Conservation (phyloP, 192 early-diverging fungal species). For the Coemansia umbellata region DNA sequence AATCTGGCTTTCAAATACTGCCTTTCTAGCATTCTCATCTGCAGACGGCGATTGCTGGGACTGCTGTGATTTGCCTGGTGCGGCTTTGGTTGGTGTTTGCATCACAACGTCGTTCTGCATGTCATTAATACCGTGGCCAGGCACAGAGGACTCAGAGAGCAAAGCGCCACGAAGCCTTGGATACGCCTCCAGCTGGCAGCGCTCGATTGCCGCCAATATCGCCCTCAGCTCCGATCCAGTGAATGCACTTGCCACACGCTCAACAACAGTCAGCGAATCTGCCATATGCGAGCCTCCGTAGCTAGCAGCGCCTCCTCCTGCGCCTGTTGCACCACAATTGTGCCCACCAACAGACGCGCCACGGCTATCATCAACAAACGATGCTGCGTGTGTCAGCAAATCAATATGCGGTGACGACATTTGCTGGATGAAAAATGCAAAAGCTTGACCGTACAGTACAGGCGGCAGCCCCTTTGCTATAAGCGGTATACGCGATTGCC, state of each 20-base stretch:
- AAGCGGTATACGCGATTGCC: conserved; percentile 35
- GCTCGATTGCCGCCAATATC: conserved; percentile 27
- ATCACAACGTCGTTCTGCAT: not conserved
- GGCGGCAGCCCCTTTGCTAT: conserved; percentile 27
- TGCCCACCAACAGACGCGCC: not conserved
- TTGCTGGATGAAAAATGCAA: conserved; percentile 21
- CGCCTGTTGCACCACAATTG: not conserved
- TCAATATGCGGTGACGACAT: conserved; percentile 17
- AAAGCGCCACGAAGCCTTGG: conserved; percentile 9
- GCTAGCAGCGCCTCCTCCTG: conserved; percentile 9
- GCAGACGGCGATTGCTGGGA: not conserved
- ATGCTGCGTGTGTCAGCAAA: conserved; percentile 12
- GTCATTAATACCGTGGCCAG: not conserved
- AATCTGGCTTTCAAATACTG: conserved; percentile 21
- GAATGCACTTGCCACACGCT: conserved; percentile 30
- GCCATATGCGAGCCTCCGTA: conserved; percentile 7
- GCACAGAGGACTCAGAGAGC: not conserved
- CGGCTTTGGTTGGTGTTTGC: conserved; percentile 22
- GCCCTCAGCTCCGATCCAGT: conserved; percentile 22
- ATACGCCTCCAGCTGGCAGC: conserved; percentile 18
- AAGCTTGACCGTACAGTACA: conserved; percentile 27
- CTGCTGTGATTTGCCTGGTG: not conserved
- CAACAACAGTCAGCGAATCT: conserved; percentile 32
- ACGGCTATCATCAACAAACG: not conserved
- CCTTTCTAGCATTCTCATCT: conserved; percentile 1